Conservation (phyloP, 2,329 filamentous ascomycete genomes). For the Aspergillus glaucus region DNA sequence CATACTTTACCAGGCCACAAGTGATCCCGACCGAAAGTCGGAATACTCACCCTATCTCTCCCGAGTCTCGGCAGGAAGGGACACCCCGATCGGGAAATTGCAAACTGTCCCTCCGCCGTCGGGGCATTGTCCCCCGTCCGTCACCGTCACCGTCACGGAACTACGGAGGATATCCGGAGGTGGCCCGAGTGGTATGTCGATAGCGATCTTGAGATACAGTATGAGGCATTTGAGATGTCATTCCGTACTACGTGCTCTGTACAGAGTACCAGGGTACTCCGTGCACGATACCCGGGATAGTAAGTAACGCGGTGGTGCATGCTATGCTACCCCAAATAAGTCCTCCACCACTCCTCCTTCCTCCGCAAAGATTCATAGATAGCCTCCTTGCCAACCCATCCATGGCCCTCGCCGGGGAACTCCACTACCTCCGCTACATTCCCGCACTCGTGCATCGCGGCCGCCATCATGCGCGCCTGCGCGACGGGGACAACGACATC, state of each 20-base stretch:
- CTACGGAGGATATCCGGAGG: too few species aligned
- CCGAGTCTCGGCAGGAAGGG: too few species aligned
- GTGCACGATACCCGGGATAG: background rate
- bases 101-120: too few species aligned
- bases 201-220: too few species aligned
- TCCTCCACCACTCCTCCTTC: conserved; percentile 5
- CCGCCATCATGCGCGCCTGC: conserved; percentile 50
- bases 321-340: background rate
- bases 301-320: background rate
- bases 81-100: too few species aligned
- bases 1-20: too few species aligned
- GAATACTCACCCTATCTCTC: too few species aligned
- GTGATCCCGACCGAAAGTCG: too few species aligned
- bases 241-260: background rate
- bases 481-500: conserved; percentile 55
- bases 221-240: too few species aligned
- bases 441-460: conserved; percentile 37
- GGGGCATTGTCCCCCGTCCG: too few species aligned
- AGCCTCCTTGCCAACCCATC: conserved; percentile 24
- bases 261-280: background rate
- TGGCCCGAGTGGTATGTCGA: too few species aligned
- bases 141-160: too few species aligned
- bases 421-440: conserved; percentile 45
- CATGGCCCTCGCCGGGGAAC: conserved; percentile 48
- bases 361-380: conserved; percentile 13